A percentile compares a stretch with the other conserved stretches of the same genome.
These are phyloP conservation scores for Sporothrix pallida DNA, from an alignment of 2,329 filamentous ascomycete species.

Conservation along the genomic window DNA sequence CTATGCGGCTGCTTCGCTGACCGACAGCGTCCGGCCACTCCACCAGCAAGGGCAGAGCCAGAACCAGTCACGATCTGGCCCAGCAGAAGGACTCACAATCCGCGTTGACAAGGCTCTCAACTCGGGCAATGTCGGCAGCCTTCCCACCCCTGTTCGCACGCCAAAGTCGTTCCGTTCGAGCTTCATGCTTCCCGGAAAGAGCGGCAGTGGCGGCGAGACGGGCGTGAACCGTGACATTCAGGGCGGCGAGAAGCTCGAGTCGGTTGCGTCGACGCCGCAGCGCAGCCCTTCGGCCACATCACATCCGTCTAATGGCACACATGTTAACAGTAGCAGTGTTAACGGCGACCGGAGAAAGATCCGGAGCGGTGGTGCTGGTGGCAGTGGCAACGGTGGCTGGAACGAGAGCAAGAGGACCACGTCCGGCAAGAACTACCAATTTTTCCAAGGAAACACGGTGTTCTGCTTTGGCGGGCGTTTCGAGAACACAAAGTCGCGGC, in stretches of 20 bases:
- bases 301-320: conserved; percentile 44
- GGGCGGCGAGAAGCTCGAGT: conserved; percentile 83
- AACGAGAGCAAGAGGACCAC: conserved; percentile 39
- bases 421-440: conserved; percentile 78
- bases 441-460: conserved; percentile 90
- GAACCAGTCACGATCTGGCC: conserved; percentile 28
- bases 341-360: conserved; percentile 25
- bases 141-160: conserved; percentile 69
- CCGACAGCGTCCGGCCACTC: conserved; percentile 80
- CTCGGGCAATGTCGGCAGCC: conserved; percentile 48
- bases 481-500: conserved; percentile 85
- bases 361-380: not conserved
- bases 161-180: conserved; percentile 77
- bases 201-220: conserved; percentile 53
- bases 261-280: conserved; percentile 75
- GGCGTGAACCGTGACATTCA: conserved; percentile 63
- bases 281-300: conserved; percentile 49
- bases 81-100: conserved; percentile 53
- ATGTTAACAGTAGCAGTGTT: conserved; percentile 41
- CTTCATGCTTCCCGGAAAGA: conserved; percentile 68
- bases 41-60: conserved; percentile 51
- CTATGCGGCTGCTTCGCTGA: conserved; percentile 64
- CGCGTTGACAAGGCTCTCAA: conserved; percentile 67
- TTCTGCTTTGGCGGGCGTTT: conserved; percentile 87
- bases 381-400: conserved; percentile 50